Conservation (phyloP, 1,139 yeast genomes). For the Taphrina pruni region DNA sequence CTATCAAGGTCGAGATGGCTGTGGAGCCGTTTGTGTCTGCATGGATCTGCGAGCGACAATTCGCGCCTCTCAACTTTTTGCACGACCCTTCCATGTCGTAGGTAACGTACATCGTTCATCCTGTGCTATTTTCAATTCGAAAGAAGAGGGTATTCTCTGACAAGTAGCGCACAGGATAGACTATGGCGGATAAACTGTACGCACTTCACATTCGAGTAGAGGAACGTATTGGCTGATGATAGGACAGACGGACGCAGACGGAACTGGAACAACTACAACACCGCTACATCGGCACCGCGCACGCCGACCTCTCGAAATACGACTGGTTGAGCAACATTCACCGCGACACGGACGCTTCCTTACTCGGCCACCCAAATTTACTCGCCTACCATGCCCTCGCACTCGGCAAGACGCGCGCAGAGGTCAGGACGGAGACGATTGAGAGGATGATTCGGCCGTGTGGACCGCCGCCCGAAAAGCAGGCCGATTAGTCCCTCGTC, state of each 20-base stretch:
- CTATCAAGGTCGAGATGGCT: background rate
- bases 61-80: background rate
- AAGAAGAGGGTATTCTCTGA: too few species aligned
- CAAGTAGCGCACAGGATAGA: too few species aligned
- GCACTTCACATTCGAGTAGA: background rate
- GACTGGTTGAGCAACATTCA: constrained; percentile 68
- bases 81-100: too few species aligned
- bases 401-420: constrained; percentile 60
- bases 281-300: constrained; percentile 73
- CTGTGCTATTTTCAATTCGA: too few species aligned
- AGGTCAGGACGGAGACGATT: constrained; percentile 60
- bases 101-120: too few species aligned
- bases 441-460: constrained; percentile 66
- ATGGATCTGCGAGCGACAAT: background rate
- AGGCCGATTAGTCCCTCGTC: constrained; percentile 22
- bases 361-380: constrained; percentile 71
- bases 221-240: background rate
- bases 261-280: constrained; percentile 66
- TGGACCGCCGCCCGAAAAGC: constrained; percentile 49
- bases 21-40: background rate
- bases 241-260: constrained; percentile 60
- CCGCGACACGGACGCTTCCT: constrained; percentile 73
- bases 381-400: constrained; percentile 72
- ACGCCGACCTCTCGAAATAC: constrained; percentile 66
- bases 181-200: constrained; percentile 9